Percentiles rank a stretch among this genome's conserved stretches.
Conservation (phyloP, 345 rosid genomes). For the Arabis alpina region DNA sequence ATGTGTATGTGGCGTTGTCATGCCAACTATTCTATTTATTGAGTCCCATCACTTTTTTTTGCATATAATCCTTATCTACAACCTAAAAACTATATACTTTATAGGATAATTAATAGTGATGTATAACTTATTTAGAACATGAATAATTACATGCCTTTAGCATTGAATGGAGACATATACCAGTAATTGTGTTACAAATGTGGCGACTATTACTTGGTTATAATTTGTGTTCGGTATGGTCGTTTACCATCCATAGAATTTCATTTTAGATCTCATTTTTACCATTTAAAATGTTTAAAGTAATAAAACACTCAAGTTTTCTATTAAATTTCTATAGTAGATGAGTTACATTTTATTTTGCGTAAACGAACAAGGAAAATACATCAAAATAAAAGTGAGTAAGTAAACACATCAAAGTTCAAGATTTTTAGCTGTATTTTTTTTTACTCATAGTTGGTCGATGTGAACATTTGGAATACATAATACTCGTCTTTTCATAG, state of each 20-base stretch:
- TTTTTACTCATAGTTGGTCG: too few species aligned
- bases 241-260: constrained; percentile 11
- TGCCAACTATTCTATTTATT: constrained; percentile 35
- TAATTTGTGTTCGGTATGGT: background rate
- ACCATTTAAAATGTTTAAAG: too few species aligned
- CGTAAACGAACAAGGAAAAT: background rate
- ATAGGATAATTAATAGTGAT: background rate
- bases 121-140: background rate
- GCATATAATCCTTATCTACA: constrained; percentile 11
- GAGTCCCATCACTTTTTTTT: constrained; percentile 31
- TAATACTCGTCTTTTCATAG: too few species aligned
- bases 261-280: too few species aligned
- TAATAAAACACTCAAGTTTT: background rate
- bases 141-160: constrained; percentile 11
- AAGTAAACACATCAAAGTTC: background rate
- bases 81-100: constrained; percentile 9
- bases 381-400: background rate
- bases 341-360: background rate
- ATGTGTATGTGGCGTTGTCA: constrained; percentile 45
- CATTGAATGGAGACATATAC: background rate
- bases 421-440: too few species aligned
- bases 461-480: too few species aligned
- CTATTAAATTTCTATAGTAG: background rate
- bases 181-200: background rate
- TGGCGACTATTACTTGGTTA: background rate